These are phyloP conservation scores for Magnusiomyces suaveolens DNA, from an alignment of 1,139 yeast species.

Conservation along the genomic window DNA sequence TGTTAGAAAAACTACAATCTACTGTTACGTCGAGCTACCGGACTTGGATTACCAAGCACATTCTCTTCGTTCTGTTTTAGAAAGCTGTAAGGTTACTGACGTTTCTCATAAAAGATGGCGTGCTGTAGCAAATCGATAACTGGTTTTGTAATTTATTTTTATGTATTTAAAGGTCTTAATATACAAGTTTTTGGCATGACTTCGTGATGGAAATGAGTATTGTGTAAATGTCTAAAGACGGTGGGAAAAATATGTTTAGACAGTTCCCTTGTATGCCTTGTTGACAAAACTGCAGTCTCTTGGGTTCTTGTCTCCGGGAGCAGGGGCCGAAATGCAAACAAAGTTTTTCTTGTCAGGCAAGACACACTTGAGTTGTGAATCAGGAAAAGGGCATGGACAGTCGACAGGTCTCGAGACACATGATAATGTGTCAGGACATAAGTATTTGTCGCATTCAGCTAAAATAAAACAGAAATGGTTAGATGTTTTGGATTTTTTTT, in stretches of 20 bases:
- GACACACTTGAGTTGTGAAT: slow-evolving; percentile 70
- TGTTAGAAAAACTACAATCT: slow-evolving; percentile 67
- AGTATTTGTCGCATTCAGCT: slow-evolving; percentile 48
- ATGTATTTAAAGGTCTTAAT: no score
- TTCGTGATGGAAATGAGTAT: no score
- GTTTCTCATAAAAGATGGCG: neutral
- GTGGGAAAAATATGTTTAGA: no score
- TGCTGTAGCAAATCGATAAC: neutral
- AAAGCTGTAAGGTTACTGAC: neutral
- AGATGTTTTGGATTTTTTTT: no score
- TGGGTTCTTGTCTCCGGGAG: slow-evolving; percentile 32
- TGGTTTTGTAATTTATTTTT: no score
- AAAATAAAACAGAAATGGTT: neutral
- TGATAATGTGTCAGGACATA: slow-evolving; percentile 72
- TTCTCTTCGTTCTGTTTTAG: neutral
- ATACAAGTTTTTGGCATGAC: no score
- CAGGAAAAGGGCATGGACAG: slow-evolving; percentile 88
- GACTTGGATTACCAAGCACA: neutral
- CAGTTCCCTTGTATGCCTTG: slow-evolving; percentile 38
- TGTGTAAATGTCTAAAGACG: no score
- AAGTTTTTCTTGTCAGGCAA: slow-evolving; percentile 56
- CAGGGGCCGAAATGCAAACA: slow-evolving; percentile 75
- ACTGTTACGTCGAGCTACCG: slow-evolving; percentile 57
- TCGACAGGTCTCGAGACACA: slow-evolving; percentile 63
- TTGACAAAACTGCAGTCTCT: slow-evolving; percentile 32